phyloP scores from a whole-genome alignment of 176 grass and related monocot species.

The Triticum monococcum region DNA sequence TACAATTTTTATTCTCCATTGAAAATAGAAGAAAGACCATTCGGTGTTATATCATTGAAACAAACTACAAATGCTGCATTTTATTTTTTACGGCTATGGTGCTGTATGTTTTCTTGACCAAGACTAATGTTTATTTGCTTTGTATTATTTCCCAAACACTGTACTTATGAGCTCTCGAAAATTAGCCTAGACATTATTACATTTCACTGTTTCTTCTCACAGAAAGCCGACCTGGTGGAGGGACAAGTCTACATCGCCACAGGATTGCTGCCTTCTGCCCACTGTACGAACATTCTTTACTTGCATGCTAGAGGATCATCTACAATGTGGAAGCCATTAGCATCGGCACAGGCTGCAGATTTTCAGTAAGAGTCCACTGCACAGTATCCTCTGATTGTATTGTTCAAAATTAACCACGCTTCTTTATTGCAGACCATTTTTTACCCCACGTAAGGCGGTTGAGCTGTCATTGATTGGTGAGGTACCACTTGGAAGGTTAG shows the following conservation, averaged over 20 bases:
- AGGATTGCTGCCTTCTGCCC: constrained; percentile 59
- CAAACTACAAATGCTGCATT: neutral
- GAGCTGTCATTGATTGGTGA: constrained; percentile 70
- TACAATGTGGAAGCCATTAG: constrained; percentile 63
- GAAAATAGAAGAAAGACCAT: neutral
- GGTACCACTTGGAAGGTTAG: constrained; percentile 78
- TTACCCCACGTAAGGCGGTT: constrained; percentile 70
- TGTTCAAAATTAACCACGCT: constrained; percentile 14
- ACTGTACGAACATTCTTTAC: constrained; percentile 51
- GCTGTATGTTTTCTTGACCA: neutral
- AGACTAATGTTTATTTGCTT: constrained; percentile 6
- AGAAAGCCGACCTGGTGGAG: constrained; percentile 88
- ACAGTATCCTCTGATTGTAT: neutral
- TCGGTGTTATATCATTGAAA: constrained; percentile 13
- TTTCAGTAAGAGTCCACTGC: constrained; percentile 68
- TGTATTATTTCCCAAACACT: neutral
- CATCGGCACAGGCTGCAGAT: constrained; percentile 48
- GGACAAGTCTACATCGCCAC: constrained; percentile 78
- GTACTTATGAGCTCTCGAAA: neutral
- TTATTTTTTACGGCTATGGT: neutral
- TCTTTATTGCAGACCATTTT: constrained; percentile 71
- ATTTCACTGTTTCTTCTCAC: constrained; percentile 30
- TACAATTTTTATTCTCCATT: constrained; percentile 10
- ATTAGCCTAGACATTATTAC: constrained; percentile 9
- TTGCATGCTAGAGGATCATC: constrained; percentile 82